Percentiles rank a stretch among this genome's conserved stretches.
phyloP scores from a whole-genome alignment of 805 yeast species.

The Candida maris region DNA sequence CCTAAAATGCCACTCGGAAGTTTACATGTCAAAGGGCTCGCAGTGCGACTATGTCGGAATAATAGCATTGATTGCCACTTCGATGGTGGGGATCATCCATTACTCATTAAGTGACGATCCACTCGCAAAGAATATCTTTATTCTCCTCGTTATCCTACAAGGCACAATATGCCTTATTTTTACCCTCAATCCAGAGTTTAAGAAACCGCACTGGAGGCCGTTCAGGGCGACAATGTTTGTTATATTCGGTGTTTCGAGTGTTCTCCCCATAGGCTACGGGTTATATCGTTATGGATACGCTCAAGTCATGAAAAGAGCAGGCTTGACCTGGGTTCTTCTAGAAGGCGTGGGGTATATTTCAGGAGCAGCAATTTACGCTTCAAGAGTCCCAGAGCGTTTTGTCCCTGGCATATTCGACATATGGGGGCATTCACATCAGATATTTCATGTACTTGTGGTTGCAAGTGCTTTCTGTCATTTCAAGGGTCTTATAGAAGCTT shows the following conservation, averaged over 20 bases:
- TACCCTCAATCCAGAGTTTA: conserved; percentile 62
- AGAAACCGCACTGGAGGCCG: conserved; percentile 70
- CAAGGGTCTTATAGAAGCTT: conserved; percentile 55
- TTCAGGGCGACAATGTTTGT: conserved; percentile 77
- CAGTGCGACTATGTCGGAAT: conserved; percentile 56
- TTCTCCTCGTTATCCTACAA: conserved; percentile 44
- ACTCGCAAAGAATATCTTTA: conserved; percentile 34
- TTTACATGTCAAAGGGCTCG: conserved; percentile 42
- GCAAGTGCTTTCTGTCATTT: conserved; percentile 75
- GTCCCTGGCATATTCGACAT: conserved; percentile 62
- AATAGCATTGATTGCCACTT: conserved; percentile 46
- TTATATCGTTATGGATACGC: conserved; percentile 43
- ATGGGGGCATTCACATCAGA: conserved; percentile 81
- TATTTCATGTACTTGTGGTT: conserved; percentile 76
- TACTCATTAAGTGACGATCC: conserved; percentile 45
- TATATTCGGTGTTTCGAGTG: conserved; percentile 73
- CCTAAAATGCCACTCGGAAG: conserved; percentile 46
- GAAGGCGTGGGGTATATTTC: conserved; percentile 74
- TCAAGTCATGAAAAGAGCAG: conserved; percentile 48
- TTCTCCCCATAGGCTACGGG: conserved; percentile 64
- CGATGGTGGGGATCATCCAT: conserved; percentile 37
- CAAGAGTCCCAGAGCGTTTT: conserved; percentile 71
- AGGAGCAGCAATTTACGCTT: conserved; percentile 80
- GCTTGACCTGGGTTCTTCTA: conserved; percentile 55
- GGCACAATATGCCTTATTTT: conserved; percentile 62